phyloP scores from a whole-genome alignment of 805 yeast species.

The Cyberlindnera lachancei region DNA sequence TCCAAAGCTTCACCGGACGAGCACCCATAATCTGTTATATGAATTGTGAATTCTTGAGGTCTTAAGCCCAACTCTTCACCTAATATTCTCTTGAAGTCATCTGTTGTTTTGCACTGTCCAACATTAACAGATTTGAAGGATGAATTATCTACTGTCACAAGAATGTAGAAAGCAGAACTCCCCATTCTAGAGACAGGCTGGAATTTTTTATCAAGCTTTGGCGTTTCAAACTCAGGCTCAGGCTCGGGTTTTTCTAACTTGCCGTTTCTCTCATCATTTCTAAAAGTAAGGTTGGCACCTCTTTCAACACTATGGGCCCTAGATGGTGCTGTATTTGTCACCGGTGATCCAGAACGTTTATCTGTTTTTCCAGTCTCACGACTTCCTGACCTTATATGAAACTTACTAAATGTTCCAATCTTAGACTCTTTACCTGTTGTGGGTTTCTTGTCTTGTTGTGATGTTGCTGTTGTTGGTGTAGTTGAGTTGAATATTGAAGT shows the following conservation, averaged over 20 bases:
- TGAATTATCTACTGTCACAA: slow-evolving; percentile 59
- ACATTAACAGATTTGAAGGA: slow-evolving; percentile 45
- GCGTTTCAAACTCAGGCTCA: slow-evolving; percentile 5
- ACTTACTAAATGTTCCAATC: slow-evolving; percentile 16
- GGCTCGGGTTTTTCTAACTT: slow-evolving; percentile 4
- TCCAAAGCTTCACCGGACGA: slow-evolving; percentile 50
- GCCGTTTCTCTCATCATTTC: slow-evolving; percentile 4
- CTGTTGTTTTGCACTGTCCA: slow-evolving; percentile 22
- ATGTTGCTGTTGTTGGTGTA: slow-evolving; percentile 16
- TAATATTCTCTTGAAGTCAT: slow-evolving; percentile 33
- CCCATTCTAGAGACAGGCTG: slow-evolving; percentile 29
- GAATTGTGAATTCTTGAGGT: slow-evolving; percentile 30
- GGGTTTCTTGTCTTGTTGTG: slow-evolving; percentile 13
- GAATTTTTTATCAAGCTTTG: slow-evolving; percentile 31
- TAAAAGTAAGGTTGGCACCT: slow-evolving; percentile 1
- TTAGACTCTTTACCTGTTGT: slow-evolving; percentile 12
- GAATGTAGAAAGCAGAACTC: slow-evolving; percentile 32
- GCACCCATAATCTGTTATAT: slow-evolving; percentile 63
- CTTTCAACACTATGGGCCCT: neutral
- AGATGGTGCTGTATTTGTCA: slow-evolving; percentile 10
- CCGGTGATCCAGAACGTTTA: slow-evolving; percentile 9
- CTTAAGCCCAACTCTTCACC: slow-evolving; percentile 27
- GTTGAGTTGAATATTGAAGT: slow-evolving; percentile 33
- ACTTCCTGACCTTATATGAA: slow-evolving; percentile 12
- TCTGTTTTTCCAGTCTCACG: slow-evolving; percentile 9